Conservation (phyloP, 306 rosid genomes). For the Hylodesmum podocarpum region DNA sequence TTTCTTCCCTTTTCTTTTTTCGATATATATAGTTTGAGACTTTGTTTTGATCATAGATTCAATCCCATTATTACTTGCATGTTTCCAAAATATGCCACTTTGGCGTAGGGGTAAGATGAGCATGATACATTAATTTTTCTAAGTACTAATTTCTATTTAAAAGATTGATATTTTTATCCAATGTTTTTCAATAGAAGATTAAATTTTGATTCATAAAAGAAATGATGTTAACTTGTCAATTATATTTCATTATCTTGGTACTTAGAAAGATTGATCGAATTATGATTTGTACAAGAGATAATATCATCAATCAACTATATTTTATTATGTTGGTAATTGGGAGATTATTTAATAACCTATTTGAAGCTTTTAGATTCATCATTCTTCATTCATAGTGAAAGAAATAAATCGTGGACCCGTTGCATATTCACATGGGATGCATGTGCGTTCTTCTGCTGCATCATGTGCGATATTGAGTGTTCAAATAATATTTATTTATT, state of each 20-base stretch:
- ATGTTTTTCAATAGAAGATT: too few relatives aligned
- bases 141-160: too few relatives aligned
- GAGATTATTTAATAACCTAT: slow-evolving; percentile 27
- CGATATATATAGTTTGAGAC: slow-evolving; percentile 33
- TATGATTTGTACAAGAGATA: too few relatives aligned
- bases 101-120: too few relatives aligned
- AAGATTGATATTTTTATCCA: too few relatives aligned
- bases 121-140: too few relatives aligned
- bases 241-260: too few relatives aligned
- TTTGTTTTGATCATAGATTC: slow-evolving; percentile 16
- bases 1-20: not conserved
- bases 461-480: slow-evolving; percentile 49
- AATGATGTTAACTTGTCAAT: too few relatives aligned
- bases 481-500: slow-evolving; percentile 17
- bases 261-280: too few relatives aligned
- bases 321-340: not conserved
- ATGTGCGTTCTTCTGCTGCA: slow-evolving; percentile 37
- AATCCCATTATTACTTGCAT: slow-evolving; percentile 48
- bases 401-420: slow-evolving; percentile 41
- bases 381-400: slow-evolving; percentile 6
- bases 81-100: slow-evolving; percentile 37
- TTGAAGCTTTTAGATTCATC: slow-evolving; percentile 19
- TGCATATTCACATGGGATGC: slow-evolving; percentile 54
- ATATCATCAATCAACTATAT: too few relatives aligned
- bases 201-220: too few relatives aligned